Percentiles rank a stretch among this genome's conserved stretches.
These are phyloP conservation scores for Zopfochytrium polystomum DNA, from an alignment of 371 early-diverging fungal species.

Conservation along the genomic window DNA sequence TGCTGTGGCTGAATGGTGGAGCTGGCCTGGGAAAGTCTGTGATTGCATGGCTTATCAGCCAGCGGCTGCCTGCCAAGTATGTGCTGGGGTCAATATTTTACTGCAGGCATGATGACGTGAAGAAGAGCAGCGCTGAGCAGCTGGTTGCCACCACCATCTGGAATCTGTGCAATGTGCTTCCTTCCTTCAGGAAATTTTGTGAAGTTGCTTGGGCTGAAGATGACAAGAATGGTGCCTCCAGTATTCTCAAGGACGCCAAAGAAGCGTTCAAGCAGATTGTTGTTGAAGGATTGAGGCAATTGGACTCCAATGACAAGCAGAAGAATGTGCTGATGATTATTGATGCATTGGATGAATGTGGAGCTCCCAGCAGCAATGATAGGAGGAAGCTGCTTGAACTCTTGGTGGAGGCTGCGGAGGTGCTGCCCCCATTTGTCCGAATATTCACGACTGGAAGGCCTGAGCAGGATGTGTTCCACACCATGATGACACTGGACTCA, in stretches of 20 bases:
- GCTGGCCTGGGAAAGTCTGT: conserved; percentile 7
- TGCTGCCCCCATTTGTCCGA: neutral
- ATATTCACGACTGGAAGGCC: conserved; percentile 3
- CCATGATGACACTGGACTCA: too few relatives aligned
- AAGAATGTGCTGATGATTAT: too few relatives aligned
- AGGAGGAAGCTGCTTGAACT: neutral
- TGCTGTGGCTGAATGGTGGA: too few relatives aligned
- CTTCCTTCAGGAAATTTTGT: too few relatives aligned
- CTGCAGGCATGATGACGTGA: neutral
- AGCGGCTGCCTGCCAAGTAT: neutral
- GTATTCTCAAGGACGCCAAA: neutral
- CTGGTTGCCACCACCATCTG: neutral
- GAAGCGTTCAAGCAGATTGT: conserved; percentile 6
- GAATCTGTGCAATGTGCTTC: neutral
- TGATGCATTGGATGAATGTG: conserved; percentile 9
- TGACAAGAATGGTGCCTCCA: too few relatives aligned
- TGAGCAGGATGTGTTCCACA: too few relatives aligned
- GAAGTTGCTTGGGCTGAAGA: too few relatives aligned
- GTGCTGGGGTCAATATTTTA: neutral
- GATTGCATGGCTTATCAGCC: neutral
- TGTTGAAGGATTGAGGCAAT: too few relatives aligned
- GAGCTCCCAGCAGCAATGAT: neutral
- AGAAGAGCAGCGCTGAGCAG: neutral
- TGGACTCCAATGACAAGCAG: too few relatives aligned
- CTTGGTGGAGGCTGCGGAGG: neutral